These are phyloP conservation scores for Tuber magnatum DNA, from an alignment of 495 filamentous ascomycete genomes.

Conservation along the genomic window DNA sequence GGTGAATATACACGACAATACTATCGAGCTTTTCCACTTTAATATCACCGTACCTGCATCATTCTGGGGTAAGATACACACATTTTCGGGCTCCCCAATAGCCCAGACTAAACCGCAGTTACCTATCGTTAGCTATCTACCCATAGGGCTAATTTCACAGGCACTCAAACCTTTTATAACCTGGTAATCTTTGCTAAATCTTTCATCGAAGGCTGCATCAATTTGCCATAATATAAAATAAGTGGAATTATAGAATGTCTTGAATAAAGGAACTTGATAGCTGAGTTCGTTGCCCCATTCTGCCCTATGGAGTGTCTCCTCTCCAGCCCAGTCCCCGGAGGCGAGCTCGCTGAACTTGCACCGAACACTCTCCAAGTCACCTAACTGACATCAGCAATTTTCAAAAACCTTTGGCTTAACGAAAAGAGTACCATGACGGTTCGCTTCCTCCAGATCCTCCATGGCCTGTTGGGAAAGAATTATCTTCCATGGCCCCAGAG, in stretches of 20 bases:
- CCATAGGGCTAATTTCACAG: neutral
- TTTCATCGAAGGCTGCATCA: conserved; percentile 40
- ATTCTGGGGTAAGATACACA: neutral
- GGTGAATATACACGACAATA: neutral
- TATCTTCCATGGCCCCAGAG: neutral
- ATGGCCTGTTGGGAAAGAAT: neutral
- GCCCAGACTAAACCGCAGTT: conserved; percentile 14
- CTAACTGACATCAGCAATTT: neutral
- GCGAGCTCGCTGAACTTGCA: conserved; percentile 40
- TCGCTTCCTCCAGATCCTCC: neutral
- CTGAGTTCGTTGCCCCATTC: conserved; percentile 6
- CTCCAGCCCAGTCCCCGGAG: conserved; percentile 39
- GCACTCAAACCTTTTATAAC: conserved; percentile 19
- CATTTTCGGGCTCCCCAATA: conserved; percentile 5
- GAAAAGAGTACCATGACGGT: conserved; percentile 2
- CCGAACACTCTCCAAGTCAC: conserved; percentile 2
- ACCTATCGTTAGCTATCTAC: neutral
- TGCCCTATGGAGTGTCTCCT: neutral
- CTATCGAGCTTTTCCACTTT: neutral
- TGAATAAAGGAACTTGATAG: conserved; percentile 11
- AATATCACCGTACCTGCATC: neutral
- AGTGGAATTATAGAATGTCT: conserved; percentile 10
- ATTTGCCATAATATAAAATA: conserved; percentile 44
- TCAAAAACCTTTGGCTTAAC: neutral
- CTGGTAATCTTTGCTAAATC: conserved; percentile 13